These are phyloP conservation scores for Astrothelium macrocarpum DNA, from an alignment of 495 filamentous ascomycete species.

Conservation along the genomic window DNA sequence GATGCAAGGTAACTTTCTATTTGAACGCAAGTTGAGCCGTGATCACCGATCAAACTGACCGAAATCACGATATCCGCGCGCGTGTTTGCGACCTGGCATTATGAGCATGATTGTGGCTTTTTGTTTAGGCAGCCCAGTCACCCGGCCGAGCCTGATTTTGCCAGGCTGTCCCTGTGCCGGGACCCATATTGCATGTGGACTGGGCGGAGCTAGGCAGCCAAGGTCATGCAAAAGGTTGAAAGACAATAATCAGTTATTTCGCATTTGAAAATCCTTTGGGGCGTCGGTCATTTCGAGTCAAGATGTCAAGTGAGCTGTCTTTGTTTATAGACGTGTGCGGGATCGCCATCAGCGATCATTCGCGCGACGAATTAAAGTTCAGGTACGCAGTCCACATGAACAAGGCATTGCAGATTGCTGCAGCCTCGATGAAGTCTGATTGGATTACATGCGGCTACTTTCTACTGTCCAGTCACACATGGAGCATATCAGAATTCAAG, in stretches of 20 bases:
- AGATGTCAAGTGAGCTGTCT: background rate
- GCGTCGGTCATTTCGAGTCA: background rate
- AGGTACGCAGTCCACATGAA: no score
- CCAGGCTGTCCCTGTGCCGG: background rate
- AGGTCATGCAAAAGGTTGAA: background rate
- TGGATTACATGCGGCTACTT: no score
- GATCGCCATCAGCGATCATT: background rate
- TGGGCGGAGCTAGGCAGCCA: background rate
- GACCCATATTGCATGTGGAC: no score
- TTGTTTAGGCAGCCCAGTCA: background rate
- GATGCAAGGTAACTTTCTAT: background rate
- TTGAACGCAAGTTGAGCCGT: background rate
- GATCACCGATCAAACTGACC: background rate
- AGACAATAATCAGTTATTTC: background rate
- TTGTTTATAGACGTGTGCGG: background rate
- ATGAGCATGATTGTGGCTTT: background rate
- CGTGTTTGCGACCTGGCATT: background rate
- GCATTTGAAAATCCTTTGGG: background rate
- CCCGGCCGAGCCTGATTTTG: background rate
- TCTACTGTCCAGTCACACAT: no score
- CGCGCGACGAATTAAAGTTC: no score
- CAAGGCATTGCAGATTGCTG: no score
- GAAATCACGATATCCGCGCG: background rate
- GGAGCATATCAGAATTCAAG: no score
- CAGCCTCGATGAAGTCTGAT: no score